Evolutionary conservation across 768 basidiomycete genomes (phyloP), one percentile per base, ranked within the genome.

Genomic region (Scleroderma citrinum): DNA sequence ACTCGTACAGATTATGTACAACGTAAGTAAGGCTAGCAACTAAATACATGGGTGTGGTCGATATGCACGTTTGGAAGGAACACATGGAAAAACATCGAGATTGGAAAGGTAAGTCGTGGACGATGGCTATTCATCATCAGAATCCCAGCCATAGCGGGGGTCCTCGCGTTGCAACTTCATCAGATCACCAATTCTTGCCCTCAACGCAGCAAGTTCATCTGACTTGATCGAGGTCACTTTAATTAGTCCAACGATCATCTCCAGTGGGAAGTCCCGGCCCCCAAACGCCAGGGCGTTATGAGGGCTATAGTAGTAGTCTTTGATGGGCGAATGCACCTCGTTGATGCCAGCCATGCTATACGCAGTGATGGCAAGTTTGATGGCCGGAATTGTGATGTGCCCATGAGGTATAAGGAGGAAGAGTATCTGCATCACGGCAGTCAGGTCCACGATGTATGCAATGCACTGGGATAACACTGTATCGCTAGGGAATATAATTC

Each of bases 371-470:
- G 37, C 37, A 14, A 51, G n/a, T 36, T 51, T 39, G 31, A 48
- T 48, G 46, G 41, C 31, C 31, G 16, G 38, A 17, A 30, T 45
- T 11, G 50, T 48, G 11, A 51, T 30, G 7, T 37, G 16, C n/a
- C 46, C 50, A n/a, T 45, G 44, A 12, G 46, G 46, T 7, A 20
- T 38, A 6, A 51, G 30, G n/a, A 51, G 50, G 46, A 59, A 62
- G 17, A 62, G 26, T 20, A 48, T 56, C 35, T 63, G 61, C 54
- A 63, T 56, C 14, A 63, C 43, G 23, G 58, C 48, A 1, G 54
- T 63, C 14, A 63, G 32, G 49, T 63, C 61, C 42, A 62, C 50
- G 34, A 63, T 62, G 40, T 63, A 63, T 17, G 54, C 52, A 50
- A 63, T 63, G 8, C 58, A 41, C 24, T 51, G 56, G 16, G 54